phyloP scores from a whole-genome alignment of 2,329 filamentous ascomycete species.

The Lachnellula hyalina region DNA sequence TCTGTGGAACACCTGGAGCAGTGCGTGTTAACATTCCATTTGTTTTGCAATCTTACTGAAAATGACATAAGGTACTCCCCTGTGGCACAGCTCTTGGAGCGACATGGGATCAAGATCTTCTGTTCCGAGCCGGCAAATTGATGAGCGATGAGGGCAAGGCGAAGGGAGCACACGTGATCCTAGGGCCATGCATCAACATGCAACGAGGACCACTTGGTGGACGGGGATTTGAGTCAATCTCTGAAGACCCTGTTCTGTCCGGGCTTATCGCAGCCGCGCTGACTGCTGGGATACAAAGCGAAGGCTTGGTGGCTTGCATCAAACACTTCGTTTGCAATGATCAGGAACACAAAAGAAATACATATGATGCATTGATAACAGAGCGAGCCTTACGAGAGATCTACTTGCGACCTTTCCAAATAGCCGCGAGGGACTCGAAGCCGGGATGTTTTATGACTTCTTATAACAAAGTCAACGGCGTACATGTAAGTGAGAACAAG shows the following conservation, averaged over 20 bases:
- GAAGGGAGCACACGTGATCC: slow-evolving; percentile 66
- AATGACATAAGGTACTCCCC: slow-evolving; percentile 27
- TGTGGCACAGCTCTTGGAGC: slow-evolving; percentile 48
- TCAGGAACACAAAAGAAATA: slow-evolving; percentile 35
- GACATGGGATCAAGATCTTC: slow-evolving; percentile 62
- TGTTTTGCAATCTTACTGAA: neutral
- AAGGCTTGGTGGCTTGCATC: slow-evolving; percentile 39
- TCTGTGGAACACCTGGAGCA: too few relatives aligned
- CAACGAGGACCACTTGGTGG: slow-evolving; percentile 44
- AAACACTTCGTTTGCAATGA: slow-evolving; percentile 46
- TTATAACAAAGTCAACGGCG: slow-evolving; percentile 43
- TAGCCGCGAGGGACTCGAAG: slow-evolving; percentile 37
- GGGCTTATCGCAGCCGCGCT: slow-evolving; percentile 40
- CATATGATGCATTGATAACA: slow-evolving; percentile 33
- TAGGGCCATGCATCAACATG: slow-evolving; percentile 57
- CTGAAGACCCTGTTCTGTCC: slow-evolving; percentile 42
- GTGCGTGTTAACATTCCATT: too few relatives aligned
- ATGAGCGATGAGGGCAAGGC: slow-evolving; percentile 62
- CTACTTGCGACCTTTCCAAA: slow-evolving; percentile 42
- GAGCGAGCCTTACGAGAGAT: slow-evolving; percentile 39
- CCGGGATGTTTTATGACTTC: slow-evolving; percentile 43
- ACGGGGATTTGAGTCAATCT: slow-evolving; percentile 44
- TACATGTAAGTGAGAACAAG: slow-evolving; percentile 38
- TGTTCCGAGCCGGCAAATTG: slow-evolving; percentile 56
- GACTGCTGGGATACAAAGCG: slow-evolving; percentile 40